Percentiles rank a stretch among this genome's conserved stretches.
These are phyloP conservation scores for Lichina pygmaea DNA, from an alignment of 495 filamentous ascomycete genomes.

Conservation along the genomic window DNA sequence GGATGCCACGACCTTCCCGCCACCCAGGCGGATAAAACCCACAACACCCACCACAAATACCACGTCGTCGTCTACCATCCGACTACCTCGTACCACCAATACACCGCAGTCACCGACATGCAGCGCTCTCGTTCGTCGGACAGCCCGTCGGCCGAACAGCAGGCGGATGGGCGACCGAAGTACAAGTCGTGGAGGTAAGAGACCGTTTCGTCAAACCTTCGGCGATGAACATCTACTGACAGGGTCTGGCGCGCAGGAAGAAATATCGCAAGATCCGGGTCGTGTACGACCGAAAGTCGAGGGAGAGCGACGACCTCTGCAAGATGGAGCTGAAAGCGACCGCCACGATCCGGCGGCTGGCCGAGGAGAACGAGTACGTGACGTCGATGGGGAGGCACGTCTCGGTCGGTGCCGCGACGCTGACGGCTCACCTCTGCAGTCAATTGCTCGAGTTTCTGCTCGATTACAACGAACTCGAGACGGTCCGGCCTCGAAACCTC, in stretches of 20 bases:
- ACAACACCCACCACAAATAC: too few species aligned
- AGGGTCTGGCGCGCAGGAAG: slow-evolving; percentile 27
- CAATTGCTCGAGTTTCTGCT: slow-evolving; percentile 62
- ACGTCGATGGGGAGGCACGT: background rate
- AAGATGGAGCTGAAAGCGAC: slow-evolving; percentile 51
- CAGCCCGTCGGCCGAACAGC: background rate
- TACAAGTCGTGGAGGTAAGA: background rate
- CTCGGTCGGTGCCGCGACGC: too few species aligned
- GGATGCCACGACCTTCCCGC: too few species aligned
- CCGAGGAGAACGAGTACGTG: slow-evolving; percentile 61
- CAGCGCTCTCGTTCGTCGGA: too few species aligned
- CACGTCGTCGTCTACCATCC: too few species aligned
- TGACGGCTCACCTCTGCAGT: slow-evolving; percentile 11
- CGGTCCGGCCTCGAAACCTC: slow-evolving; percentile 46
- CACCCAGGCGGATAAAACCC: too few species aligned
- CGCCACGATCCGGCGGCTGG: slow-evolving; percentile 47
- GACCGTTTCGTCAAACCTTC: too few species aligned
- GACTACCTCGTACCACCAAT: too few species aligned
- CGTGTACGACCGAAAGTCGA: slow-evolving; percentile 60
- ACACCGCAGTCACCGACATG: too few species aligned
- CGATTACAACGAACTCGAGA: slow-evolving; percentile 56
- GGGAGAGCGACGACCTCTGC: slow-evolving; percentile 50
- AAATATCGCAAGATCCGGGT: slow-evolving; percentile 87
- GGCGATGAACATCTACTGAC: background rate
- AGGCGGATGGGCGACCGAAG: background rate